Conservation (phyloP, 495 filamentous ascomycete species). For the Penicillium mononematosum region DNA sequence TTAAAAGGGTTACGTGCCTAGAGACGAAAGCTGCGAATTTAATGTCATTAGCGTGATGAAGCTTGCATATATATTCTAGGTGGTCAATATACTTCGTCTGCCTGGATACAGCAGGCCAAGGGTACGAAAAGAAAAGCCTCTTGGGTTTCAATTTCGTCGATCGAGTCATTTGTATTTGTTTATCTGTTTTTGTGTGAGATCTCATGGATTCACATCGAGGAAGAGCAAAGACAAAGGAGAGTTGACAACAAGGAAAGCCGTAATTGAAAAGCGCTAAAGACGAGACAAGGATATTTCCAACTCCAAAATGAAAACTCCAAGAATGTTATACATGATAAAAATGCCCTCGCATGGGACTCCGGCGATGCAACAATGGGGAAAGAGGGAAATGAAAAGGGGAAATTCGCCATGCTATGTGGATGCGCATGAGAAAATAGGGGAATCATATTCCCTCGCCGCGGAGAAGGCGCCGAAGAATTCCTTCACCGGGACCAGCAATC, state of each 20-base stretch:
- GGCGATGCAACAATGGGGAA: conserved; percentile 16
- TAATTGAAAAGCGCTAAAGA: conserved; percentile 8
- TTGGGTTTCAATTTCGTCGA: background rate
- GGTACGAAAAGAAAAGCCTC: background rate
- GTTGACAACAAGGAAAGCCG: conserved; percentile 19
- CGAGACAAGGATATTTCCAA: conserved; percentile 15
- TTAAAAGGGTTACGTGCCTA: no score
- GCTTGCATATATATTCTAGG: no score
- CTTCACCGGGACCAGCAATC: conserved; percentile 64
- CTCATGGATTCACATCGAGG: background rate
- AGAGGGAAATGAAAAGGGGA: background rate
- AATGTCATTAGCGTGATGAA: no score
- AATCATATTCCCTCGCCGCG: conserved; percentile 40
- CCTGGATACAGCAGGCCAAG: background rate
- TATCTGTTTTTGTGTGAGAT: background rate
- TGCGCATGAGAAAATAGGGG: background rate
- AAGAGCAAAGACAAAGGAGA: conserved; percentile 1
- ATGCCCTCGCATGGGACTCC: conserved; percentile 12
- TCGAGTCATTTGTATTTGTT: conserved; percentile 4
- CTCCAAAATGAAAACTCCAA: conserved; percentile 17
- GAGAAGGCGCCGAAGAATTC: conserved; percentile 49
- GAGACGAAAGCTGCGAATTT: no score
- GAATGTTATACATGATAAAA: conserved; percentile 23
- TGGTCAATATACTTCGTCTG: background rate
- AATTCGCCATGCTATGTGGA: background rate